Percentiles rank a stretch among this genome's conserved stretches.
Evolutionary conservation across 1,284 basidiomycete species (phyloP).

Genomic region (Ustilago lituana): DNA sequence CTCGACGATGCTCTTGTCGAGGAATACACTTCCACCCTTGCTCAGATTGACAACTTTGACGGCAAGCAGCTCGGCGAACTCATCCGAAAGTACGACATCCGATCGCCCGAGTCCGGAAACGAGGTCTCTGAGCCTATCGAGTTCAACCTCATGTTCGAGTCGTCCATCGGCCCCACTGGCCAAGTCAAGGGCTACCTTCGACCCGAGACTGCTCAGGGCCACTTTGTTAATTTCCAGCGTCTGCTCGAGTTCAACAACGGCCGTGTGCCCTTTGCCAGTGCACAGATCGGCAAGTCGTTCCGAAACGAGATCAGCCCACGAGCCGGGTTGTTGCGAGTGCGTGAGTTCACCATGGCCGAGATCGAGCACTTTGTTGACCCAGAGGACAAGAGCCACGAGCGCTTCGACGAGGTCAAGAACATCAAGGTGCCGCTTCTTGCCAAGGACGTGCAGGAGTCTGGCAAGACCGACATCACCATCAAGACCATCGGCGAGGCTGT

Average conservation of each 20-base stretch:
- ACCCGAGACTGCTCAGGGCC: conserved; percentile 97
- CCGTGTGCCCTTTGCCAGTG: conserved; percentile 93
- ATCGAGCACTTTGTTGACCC: conserved; percentile 99
- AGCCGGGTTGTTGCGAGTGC: conserved; percentile 92
- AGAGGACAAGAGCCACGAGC: conserved; percentile 84
- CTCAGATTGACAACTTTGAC: conserved; percentile 94
- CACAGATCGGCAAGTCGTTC: conserved; percentile 95
- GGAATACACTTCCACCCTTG: conserved; percentile 84
- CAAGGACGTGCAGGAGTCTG: conserved; percentile 81
- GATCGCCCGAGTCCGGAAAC: conserved; percentile 91
- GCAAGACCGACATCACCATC: conserved; percentile 75
- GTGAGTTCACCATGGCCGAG: conserved; percentile 99
- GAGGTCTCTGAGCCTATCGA: conserved; percentile 89
- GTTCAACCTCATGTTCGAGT: conserved; percentile 99
- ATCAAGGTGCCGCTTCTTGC: conserved; percentile 82
- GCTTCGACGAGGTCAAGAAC: conserved; percentile 83
- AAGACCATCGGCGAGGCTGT: conserved; percentile 92
- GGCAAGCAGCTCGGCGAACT: conserved; percentile 89
- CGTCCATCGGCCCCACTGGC: conserved; percentile 95
- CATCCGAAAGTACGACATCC: conserved; percentile 82
- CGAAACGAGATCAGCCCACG: conserved; percentile 98
- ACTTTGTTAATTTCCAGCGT: conserved; percentile 98
- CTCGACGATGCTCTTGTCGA: conserved; percentile 79
- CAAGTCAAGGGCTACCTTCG: conserved; percentile 96
- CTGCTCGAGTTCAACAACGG: conserved; percentile 98